Percentiles rank a stretch among this genome's conserved stretches.
phyloP scores from a whole-genome alignment of 805 yeast species.

The Candida michaelii region DNA sequence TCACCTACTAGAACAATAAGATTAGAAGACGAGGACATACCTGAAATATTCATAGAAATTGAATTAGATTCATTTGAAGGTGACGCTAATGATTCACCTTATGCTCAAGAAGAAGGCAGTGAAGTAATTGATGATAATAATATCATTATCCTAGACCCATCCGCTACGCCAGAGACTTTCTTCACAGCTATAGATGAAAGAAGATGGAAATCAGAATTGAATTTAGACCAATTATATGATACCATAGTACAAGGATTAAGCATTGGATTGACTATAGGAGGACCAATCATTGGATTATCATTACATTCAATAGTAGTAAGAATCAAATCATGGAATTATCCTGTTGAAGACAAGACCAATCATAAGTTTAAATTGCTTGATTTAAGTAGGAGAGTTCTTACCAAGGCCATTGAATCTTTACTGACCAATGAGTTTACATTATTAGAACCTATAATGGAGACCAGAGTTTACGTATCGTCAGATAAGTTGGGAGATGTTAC shows the following conservation, averaged over 20 bases:
- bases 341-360: conserved; percentile 45
- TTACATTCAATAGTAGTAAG: conserved; percentile 61
- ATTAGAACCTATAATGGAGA: conserved; percentile 87
- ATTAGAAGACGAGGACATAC: conserved; percentile 20
- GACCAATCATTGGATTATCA: conserved; percentile 55
- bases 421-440: conserved; percentile 44
- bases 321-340: conserved; percentile 52
- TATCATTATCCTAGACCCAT: conserved; percentile 36
- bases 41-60: conserved; percentile 24
- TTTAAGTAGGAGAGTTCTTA: conserved; percentile 41
- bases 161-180: conserved; percentile 28
- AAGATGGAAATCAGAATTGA: conserved; percentile 50
- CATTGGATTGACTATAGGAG: conserved; percentile 68
- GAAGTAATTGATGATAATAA: conserved; percentile 50
- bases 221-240: conserved; percentile 52
- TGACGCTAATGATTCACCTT: conserved; percentile 26
- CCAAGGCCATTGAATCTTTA: conserved; percentile 21
- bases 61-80: conserved; percentile 41
- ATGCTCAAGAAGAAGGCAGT: conserved; percentile 42
- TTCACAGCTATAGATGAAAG: conserved; percentile 26
- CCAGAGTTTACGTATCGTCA: conserved; percentile 63
- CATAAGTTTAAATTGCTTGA: conserved; percentile 44
- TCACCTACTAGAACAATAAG: conserved; percentile 21
- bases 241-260: conserved; percentile 57
- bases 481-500: conserved; percentile 78